Evolutionary conservation across 163 green algal species (phyloP), one percentile per base, ranked within the genome.

Genomic region (Coccomyxa subellipsoidea): DNA sequence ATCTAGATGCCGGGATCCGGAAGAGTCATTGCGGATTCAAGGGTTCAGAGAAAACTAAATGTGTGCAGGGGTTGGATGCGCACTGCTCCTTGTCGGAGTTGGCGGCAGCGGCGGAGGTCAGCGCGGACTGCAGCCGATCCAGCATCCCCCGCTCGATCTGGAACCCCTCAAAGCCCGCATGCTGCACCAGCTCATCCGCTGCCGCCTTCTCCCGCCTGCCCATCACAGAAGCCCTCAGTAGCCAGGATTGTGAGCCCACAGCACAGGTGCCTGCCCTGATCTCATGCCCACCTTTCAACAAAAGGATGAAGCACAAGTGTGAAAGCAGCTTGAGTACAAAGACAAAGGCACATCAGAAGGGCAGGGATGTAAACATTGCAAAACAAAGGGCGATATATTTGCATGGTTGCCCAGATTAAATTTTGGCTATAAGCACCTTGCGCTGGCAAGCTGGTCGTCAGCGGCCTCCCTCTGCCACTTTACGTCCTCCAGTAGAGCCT

Each of bases 81-180:
- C n/a, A 73, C 66, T 73, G 66, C 32, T 73, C 66, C 32, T 73
- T 73, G 66, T 73, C 66, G n/a, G 66, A 73, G 66, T 27, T 32
- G n/a, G 66, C 66, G 1, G 66, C 21, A n/a, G 66, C 66, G 27
- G 66, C 66, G 21, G 29, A 18, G 66, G 27, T 18, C 27, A 73
- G 29, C 2, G 66, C 66, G 66, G 29, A 10, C 66, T 73, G 29
- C 66, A 73, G 27, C 2, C 66, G 27, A 8, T 73, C 29, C 66
- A 73, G 27, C 66, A 73, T 1, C 66, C n/a, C 29, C 66, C 66
- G 29, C 66, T 73, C 29, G 66, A 73, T 73, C 10, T 34, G n/a
- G 66, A 73, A 73, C 2, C 66, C 66, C 66, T 73, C 66, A 34
- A 36, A 73, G 29, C 66, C 66, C 4, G 8, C 66, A 32, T 73